Conservation (phyloP, 2,329 filamentous ascomycete species). For the Aspergillus terreus region DNA sequence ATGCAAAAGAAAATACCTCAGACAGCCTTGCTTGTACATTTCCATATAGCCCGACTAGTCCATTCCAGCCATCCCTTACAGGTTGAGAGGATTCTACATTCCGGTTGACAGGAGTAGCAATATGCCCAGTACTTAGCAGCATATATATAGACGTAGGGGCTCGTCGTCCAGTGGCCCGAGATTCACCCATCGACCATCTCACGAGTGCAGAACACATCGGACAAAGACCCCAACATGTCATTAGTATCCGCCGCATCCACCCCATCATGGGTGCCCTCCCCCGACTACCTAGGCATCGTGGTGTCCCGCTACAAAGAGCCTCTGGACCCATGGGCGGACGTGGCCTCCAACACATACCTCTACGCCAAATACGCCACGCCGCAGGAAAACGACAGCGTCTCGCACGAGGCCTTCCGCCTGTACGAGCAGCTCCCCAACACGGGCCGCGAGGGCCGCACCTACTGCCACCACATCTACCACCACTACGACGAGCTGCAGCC, state of each 20-base stretch:
- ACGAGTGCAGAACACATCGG: too few relatives aligned
- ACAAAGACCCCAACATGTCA: too few relatives aligned
- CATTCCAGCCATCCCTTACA: too few relatives aligned
- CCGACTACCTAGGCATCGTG: neutral
- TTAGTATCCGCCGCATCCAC: neutral
- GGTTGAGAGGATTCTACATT: too few relatives aligned
- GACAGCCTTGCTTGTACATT: too few relatives aligned
- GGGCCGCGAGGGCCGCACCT: constrained; percentile 4
- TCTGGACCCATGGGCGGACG: neutral
- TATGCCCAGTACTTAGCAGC: too few relatives aligned
- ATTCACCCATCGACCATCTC: too few relatives aligned
- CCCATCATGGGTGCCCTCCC: neutral
- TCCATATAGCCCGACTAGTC: too few relatives aligned
- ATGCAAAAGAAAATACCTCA: too few relatives aligned
- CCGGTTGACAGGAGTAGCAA: too few relatives aligned
- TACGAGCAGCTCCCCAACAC: constrained; percentile 5
- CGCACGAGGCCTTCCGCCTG: neutral
- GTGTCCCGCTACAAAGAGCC: constrained; percentile 1
- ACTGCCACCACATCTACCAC: constrained; percentile 5
- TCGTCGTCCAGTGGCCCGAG: too few relatives aligned
- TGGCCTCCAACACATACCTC: constrained; percentile 1
- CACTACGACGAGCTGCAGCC: constrained; percentile 4
- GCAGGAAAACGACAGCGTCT: neutral
- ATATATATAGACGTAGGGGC: too few relatives aligned
- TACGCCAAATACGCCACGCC: constrained; percentile 4